Base-by-base conservation (phyloP, 352 stramenopile genomes). In the Thraustochytrium striatum region DNA sequence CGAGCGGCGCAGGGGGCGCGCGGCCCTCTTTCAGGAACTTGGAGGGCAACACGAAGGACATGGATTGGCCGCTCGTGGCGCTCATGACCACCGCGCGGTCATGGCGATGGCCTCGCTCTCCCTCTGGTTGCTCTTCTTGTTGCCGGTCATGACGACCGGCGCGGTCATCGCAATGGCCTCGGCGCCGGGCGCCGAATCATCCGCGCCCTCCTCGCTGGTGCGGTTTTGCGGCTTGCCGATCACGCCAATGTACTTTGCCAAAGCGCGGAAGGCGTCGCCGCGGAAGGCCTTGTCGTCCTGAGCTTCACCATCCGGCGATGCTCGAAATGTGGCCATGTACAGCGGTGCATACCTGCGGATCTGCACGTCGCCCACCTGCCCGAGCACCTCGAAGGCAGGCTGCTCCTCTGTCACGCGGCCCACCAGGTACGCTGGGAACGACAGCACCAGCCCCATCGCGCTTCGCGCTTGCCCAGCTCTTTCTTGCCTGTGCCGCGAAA, bases 221-320 rank as follows among this genome's bases (percentile, higher is more conserved):
- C 44, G 1, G 50, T 72, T 78, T 7, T 75, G 38, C 19, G 78
- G 28, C 32, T 16, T 43, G 11, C 41, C 58, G 35, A 82, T 58
- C 38, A 82, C 78, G 8, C 68, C 65, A 55, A 82, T 82, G 65
- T 82, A 79, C 65, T 79, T 79, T 3, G 78, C 65, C 1, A 80
- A 68, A 3, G 57, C 38, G 8, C 53, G 19, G 39, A 80, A 82
- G 0, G 78, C 78, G 19, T 25, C 36, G 1, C 62, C 21, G 3
- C 19, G 61, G 43, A 82, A 80, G 3, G 53, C 69, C 16, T 43
- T 25, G 11, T 72, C 44, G 16, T 16, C 19, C 11, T 75, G 21
- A 11, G 59, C 65, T 5, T 75, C 65, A 2, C n/a, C n/a, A n/a
- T n/a, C 50, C 50, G n/a, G 79, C 39, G 47, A 79, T 62, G 39